Evolutionary conservation across 768 basidiomycete species (phyloP).

Genomic region (Trametes sanguinea): DNA sequence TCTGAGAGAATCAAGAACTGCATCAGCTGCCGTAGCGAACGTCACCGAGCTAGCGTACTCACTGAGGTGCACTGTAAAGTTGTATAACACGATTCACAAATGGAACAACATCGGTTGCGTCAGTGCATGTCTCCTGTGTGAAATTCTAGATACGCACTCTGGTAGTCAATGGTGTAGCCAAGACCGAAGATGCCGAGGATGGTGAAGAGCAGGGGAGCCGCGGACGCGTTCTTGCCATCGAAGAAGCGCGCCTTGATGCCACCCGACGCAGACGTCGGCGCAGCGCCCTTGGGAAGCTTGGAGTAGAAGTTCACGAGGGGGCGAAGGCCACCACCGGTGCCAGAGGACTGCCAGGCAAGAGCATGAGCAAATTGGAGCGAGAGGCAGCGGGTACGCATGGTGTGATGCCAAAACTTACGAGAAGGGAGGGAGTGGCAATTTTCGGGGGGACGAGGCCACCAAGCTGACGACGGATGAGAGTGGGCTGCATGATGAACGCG

Average conservation of each 20-base stretch:
- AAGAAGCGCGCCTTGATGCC: slow-evolving; percentile 85
- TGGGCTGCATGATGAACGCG: slow-evolving; percentile 66
- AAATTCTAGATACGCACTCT: slow-evolving; percentile 59
- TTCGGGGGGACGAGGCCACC: slow-evolving; percentile 89
- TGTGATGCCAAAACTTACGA: slow-evolving; percentile 54
- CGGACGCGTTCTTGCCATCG: slow-evolving; percentile 83
- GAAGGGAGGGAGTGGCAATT: slow-evolving; percentile 87
- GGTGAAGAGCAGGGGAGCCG: slow-evolving; percentile 61
- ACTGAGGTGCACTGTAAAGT: slow-evolving; percentile 78
- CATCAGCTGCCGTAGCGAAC: not conserved
- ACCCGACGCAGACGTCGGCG: slow-evolving; percentile 52
- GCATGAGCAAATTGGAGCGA: not conserved
- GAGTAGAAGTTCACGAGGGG: slow-evolving; percentile 95
- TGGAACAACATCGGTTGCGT: no score
- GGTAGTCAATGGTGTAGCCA: slow-evolving; percentile 88
- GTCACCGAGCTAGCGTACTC: slow-evolving; percentile 34
- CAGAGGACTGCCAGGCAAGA: slow-evolving; percentile 61
- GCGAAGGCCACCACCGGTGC: slow-evolving; percentile 76
- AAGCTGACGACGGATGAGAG: slow-evolving; percentile 83
- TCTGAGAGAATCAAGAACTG: slow-evolving; percentile 47
- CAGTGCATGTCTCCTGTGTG: no score
- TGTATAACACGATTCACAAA: not conserved
- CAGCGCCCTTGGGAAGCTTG: slow-evolving; percentile 89
- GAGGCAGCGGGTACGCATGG: not conserved
- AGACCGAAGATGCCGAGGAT: slow-evolving; percentile 70